A percentile compares a stretch with the other conserved stretches of the same genome.
phyloP scores from a whole-genome alignment of 2,329 filamentous ascomycete genomes.

The Capronia americana region DNA sequence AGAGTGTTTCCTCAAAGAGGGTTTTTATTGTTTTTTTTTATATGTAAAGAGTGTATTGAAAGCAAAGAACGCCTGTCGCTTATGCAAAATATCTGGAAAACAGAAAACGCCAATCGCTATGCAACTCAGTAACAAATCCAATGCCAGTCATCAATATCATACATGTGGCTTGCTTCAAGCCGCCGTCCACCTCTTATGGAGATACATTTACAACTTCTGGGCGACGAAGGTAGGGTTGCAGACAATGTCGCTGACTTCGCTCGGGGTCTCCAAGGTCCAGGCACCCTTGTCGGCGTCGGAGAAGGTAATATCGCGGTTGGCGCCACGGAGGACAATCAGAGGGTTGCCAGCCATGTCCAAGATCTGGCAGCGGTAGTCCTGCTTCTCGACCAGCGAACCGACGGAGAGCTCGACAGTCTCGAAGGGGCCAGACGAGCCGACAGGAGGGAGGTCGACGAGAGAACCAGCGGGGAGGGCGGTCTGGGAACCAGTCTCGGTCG shows the following conservation, averaged over 20 bases:
- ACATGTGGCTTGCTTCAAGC: background rate
- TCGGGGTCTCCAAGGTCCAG: constrained; percentile 42
- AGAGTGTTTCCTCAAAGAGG: constrained; percentile 6
- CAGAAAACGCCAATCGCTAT: constrained; percentile 23
- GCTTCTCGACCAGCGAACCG: constrained; percentile 28
- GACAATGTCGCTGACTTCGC: constrained; percentile 47
- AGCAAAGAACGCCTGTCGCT: constrained; percentile 16
- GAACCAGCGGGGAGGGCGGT: constrained; percentile 37
- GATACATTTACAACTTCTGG: constrained; percentile 20
- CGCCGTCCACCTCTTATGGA: background rate
- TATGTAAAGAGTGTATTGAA: constrained; percentile 13
- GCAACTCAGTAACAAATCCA: constrained; percentile 21
- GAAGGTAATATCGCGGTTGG: constrained; percentile 36
- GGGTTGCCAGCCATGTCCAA: constrained; percentile 29
- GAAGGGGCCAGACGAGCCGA: constrained; percentile 29
- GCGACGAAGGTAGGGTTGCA: constrained; percentile 32
- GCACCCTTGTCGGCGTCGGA: constrained; percentile 33
- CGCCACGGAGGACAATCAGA: constrained; percentile 30
- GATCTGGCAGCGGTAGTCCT: constrained; percentile 35
- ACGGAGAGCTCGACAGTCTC: constrained; percentile 35
- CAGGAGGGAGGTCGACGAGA: constrained; percentile 31
- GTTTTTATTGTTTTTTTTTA: constrained; percentile 11
- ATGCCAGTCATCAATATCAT: constrained; percentile 1
- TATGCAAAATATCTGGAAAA: constrained; percentile 6
- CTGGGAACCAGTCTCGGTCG: constrained; percentile 33